Conservation (phyloP, 805 yeast species). For the Saccharomycopsis fibuligera region DNA sequence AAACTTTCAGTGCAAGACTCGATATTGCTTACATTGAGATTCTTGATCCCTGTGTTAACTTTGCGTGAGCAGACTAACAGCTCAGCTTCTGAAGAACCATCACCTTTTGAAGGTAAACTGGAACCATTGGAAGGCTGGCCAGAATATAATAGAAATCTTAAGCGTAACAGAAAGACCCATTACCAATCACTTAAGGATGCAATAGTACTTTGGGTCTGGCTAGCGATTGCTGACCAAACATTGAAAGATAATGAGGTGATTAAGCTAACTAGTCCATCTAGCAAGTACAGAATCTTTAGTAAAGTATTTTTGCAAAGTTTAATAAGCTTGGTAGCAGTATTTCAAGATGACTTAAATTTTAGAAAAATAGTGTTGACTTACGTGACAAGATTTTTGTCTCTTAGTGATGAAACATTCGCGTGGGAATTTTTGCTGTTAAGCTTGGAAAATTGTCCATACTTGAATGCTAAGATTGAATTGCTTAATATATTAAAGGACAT, state of each 20-base stretch:
- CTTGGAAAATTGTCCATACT: slow-evolving; percentile 59
- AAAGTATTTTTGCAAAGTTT: slow-evolving; percentile 24
- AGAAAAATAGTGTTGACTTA: slow-evolving; percentile 45
- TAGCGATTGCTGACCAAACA: slow-evolving; percentile 23
- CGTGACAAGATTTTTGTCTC: slow-evolving; percentile 55
- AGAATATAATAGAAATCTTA: not conserved
- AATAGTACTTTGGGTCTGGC: slow-evolving; percentile 34
- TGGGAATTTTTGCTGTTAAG: slow-evolving; percentile 61
- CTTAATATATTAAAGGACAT: slow-evolving; percentile 68
- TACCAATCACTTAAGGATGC: slow-evolving; percentile 26
- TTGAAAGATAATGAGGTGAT: not conserved
- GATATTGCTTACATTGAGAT: slow-evolving; percentile 37
- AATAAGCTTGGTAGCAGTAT: slow-evolving; percentile 32
- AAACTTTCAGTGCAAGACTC: slow-evolving; percentile 24
- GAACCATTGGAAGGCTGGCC: not conserved
- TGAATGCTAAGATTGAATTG: slow-evolving; percentile 50
- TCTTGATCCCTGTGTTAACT: slow-evolving; percentile 34
- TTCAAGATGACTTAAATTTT: slow-evolving; percentile 25
- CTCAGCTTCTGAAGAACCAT: too few relatives aligned
- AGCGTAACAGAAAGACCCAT: not conserved
- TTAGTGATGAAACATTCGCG: slow-evolving; percentile 48
- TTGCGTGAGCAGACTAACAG: slow-evolving; percentile 7
- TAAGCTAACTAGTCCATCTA: not conserved
- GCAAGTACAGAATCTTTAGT: not conserved
- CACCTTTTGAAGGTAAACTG: not conserved